phyloP scores from a whole-genome alignment of 768 basidiomycete species.

The Mycena polygramma region DNA sequence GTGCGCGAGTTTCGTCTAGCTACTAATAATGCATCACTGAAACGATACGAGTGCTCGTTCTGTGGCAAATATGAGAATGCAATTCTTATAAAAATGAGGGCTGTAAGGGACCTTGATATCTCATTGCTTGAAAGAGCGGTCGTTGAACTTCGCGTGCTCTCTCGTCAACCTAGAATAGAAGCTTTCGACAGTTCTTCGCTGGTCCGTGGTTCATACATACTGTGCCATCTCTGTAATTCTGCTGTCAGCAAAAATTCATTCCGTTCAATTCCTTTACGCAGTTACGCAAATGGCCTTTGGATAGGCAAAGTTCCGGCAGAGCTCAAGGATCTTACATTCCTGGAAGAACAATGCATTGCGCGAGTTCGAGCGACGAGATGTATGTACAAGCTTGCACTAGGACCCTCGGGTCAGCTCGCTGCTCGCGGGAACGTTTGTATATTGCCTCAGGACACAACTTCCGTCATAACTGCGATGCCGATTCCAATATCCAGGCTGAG shows the following conservation, averaged over 20 bases:
- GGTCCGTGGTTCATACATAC: conserved; percentile 5
- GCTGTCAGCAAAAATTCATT: conserved; percentile 18
- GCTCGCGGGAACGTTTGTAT: too few species aligned
- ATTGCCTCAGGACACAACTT: too few species aligned
- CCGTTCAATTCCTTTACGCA: conserved; percentile 30
- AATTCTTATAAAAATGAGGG: conserved; percentile 6
- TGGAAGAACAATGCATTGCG: conserved; percentile 40
- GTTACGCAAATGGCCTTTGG: conserved; percentile 38
- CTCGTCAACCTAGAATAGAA: conserved; percentile 19
- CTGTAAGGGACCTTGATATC: conserved; percentile 20
- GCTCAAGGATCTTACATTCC: conserved; percentile 32
- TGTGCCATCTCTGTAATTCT: conserved; percentile 18
- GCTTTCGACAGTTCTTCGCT: conserved; percentile 5
- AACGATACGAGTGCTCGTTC: conserved; percentile 22
- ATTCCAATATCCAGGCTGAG: too few species aligned
- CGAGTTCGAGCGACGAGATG: conserved; percentile 29
- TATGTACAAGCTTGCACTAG: conserved; percentile 33
- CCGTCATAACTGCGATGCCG: too few species aligned
- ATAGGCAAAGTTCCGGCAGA: conserved; percentile 19
- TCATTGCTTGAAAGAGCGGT: conserved; percentile 23
- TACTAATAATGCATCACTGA: conserved; percentile 6
- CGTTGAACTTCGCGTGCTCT: neutral
- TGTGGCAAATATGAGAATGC: conserved; percentile 9
- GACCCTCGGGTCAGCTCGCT: too few species aligned
- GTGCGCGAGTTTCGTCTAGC: conserved; percentile 16